A percentile compares a stretch with the other conserved stretches of the same genome.
Conservation (phyloP, 352 stramenopile species). For the Pythium coloratum region DNA sequence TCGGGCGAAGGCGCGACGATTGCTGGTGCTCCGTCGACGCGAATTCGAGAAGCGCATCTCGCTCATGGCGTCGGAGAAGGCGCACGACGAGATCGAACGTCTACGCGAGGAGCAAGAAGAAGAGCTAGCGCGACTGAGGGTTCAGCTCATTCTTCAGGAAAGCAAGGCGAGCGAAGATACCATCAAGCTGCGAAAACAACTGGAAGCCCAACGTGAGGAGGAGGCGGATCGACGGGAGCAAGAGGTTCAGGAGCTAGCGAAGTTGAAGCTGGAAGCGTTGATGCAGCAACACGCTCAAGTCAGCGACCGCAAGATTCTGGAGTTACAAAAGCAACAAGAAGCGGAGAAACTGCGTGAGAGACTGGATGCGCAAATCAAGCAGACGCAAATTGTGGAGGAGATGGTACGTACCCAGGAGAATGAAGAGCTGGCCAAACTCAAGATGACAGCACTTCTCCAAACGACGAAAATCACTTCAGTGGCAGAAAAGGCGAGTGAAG, state of each 20-base stretch:
- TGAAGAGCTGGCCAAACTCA: slow-evolving; percentile 53
- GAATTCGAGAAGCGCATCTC: slow-evolving; percentile 82
- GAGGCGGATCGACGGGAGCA: slow-evolving; percentile 45
- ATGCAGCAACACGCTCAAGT: slow-evolving; percentile 48
- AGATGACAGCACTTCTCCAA: slow-evolving; percentile 50
- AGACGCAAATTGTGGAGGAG: slow-evolving; percentile 45
- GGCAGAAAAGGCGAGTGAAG: slow-evolving; percentile 26
- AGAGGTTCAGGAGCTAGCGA: slow-evolving; percentile 58
- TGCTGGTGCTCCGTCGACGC: slow-evolving; percentile 44
- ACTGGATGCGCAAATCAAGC: slow-evolving; percentile 43
- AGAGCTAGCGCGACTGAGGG: slow-evolving; percentile 61
- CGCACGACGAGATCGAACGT: slow-evolving; percentile 76
- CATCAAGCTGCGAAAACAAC: slow-evolving; percentile 37
- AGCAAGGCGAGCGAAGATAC: slow-evolving; percentile 51
- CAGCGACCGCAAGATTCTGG: slow-evolving; percentile 40
- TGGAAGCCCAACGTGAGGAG: slow-evolving; percentile 45
- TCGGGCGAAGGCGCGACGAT: slow-evolving; percentile 35
- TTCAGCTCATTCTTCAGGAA: slow-evolving; percentile 64
- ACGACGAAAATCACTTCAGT: slow-evolving; percentile 19
- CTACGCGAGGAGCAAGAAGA: slow-evolving; percentile 72
- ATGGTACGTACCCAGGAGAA: slow-evolving; percentile 58
- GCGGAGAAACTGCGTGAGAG: slow-evolving; percentile 40
- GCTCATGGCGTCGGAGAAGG: slow-evolving; percentile 80
- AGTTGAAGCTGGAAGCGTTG: slow-evolving; percentile 51
- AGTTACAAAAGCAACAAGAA: slow-evolving; percentile 38